A percentile compares a stretch with the other conserved stretches of the same genome.
Evolutionary conservation across 192 early-diverging fungal species (phyloP).

Genomic region (Funneliformis geosporum): DNA sequence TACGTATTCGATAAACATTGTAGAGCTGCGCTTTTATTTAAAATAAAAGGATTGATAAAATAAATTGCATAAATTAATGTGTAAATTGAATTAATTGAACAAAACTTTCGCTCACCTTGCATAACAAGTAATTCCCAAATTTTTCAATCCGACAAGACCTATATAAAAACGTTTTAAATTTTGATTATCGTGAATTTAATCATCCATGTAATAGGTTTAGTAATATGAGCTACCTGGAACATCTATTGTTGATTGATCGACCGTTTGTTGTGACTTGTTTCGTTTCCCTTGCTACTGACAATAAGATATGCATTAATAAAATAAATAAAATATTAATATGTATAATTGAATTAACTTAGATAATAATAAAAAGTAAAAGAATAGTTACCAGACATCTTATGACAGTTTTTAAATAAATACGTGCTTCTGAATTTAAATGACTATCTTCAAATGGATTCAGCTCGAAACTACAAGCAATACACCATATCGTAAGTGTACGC

Average conservation of each 20-base stretch:
- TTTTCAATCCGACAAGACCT: conserved; percentile 46
- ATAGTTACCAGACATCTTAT: conserved; percentile 43
- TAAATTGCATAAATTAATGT: conserved; percentile 3
- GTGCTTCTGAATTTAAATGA: conserved; percentile 32
- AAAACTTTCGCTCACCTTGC: conserved; percentile 6
- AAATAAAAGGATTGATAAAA: background rate
- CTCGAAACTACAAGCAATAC: conserved; percentile 41
- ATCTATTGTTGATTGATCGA: conserved; percentile 7
- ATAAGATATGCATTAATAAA: conserved; percentile 6
- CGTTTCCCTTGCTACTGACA: conserved; percentile 23
- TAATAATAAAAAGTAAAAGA: background rate
- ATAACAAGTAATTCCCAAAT: conserved; percentile 48
- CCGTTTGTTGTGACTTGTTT: conserved; percentile 12
- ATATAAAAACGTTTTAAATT: background rate
- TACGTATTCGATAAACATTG: conserved; percentile 48
- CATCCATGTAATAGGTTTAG: background rate
- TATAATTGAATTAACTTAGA: background rate
- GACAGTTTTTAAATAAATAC: conserved; percentile 39
- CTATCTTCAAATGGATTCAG: conserved; percentile 39
- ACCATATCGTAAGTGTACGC: conserved; percentile 42
- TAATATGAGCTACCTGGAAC: conserved; percentile 19
- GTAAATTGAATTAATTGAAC: background rate
- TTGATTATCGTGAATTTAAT: background rate
- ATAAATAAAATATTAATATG: background rate
- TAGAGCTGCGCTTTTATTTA: conserved; percentile 41